Percentiles rank a stretch among this genome's conserved stretches.
phyloP scores from a whole-genome alignment of 2,329 filamentous ascomycete genomes.

The Calonectria ilicicola region DNA sequence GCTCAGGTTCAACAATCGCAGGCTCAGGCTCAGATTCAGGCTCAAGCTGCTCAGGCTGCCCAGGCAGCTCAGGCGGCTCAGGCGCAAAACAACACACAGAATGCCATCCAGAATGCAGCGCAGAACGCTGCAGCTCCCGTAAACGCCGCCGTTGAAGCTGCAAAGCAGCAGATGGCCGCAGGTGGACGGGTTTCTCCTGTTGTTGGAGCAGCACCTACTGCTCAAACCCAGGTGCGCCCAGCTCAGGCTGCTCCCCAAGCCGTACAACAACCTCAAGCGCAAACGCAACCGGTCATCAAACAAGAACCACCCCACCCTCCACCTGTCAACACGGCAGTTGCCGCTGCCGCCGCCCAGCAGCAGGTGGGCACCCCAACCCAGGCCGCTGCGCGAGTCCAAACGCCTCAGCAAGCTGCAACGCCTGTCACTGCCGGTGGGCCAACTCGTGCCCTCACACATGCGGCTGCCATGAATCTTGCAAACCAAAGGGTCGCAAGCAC shows the following conservation, averaged over 20 bases:
- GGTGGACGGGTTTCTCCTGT: constrained; percentile 45
- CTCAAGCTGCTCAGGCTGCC: constrained; percentile 22
- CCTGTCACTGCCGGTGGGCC: constrained; percentile 52
- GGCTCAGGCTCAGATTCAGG: constrained; percentile 22
- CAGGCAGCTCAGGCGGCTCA: constrained; percentile 32
- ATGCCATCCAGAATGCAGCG: constrained; percentile 42
- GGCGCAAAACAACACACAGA: constrained; percentile 33
- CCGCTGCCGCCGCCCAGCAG: constrained; percentile 51
- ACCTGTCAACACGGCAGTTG: constrained; percentile 62
- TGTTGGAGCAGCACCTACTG: constrained; percentile 40
- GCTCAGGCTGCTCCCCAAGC: constrained; percentile 40
- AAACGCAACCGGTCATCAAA: constrained; percentile 46
- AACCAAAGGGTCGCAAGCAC: constrained; percentile 55
- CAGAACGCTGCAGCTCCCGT: constrained; percentile 53
- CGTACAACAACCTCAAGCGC: constrained; percentile 40
- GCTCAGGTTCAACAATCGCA: constrained; percentile 20
- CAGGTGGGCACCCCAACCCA: constrained; percentile 62
- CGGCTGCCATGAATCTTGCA: constrained; percentile 62
- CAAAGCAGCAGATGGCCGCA: constrained; percentile 54
- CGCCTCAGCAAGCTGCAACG: constrained; percentile 62
- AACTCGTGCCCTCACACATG: constrained; percentile 60
- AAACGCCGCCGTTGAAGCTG: constrained; percentile 58
- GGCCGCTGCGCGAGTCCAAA: constrained; percentile 59
- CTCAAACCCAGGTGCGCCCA: constrained; percentile 45
- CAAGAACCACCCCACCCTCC: constrained; percentile 52